A percentile compares a stretch with the other conserved stretches of the same genome.
phyloP scores from a whole-genome alignment of 768 basidiomycete species.

The Coprinopsis cinerea region DNA sequence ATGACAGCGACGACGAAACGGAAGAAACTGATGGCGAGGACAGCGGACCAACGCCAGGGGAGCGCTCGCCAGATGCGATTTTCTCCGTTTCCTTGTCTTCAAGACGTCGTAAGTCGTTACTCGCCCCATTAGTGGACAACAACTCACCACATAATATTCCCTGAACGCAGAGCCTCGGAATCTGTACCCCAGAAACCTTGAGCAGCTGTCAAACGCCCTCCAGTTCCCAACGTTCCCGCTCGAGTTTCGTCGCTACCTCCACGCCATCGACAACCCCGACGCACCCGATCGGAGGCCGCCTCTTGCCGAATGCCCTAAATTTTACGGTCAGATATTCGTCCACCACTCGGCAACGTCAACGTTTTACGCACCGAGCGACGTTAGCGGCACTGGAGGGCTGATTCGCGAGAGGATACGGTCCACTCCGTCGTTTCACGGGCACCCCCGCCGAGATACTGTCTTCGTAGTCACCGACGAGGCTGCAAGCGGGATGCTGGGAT shows the following conservation, averaged over 20 bases:
- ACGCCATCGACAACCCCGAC: slow-evolving; percentile 7
- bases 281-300: slow-evolving; percentile 3
- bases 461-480: slow-evolving; percentile 20
- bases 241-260: slow-evolving; percentile 15
- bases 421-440: slow-evolving; percentile 18
- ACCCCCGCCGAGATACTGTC: slow-evolving; percentile 21
- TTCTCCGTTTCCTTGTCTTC: no score
- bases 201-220: slow-evolving; percentile 13
- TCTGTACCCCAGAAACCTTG: slow-evolving; percentile 17
- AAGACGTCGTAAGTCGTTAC: slow-evolving; percentile 8
- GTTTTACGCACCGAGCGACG: slow-evolving; percentile 26
- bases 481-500: slow-evolving; percentile 17
- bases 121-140: neutral
- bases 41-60: no score
- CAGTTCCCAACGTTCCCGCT: slow-evolving; percentile 13
- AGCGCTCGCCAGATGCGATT: no score
- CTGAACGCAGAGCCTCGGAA: slow-evolving; percentile 13
- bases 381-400: slow-evolving; percentile 24
- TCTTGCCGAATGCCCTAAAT: slow-evolving; percentile 8
- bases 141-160: neutral
- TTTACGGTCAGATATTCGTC: slow-evolving; percentile 16
- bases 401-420: slow-evolving; percentile 22
- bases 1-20: no score
- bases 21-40: no score
- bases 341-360: slow-evolving; percentile 21